Evolutionary conservation across 1,139 yeast species (phyloP), one percentile per base, ranked within the genome.

Genomic region (Diutina siamensis): DNA sequence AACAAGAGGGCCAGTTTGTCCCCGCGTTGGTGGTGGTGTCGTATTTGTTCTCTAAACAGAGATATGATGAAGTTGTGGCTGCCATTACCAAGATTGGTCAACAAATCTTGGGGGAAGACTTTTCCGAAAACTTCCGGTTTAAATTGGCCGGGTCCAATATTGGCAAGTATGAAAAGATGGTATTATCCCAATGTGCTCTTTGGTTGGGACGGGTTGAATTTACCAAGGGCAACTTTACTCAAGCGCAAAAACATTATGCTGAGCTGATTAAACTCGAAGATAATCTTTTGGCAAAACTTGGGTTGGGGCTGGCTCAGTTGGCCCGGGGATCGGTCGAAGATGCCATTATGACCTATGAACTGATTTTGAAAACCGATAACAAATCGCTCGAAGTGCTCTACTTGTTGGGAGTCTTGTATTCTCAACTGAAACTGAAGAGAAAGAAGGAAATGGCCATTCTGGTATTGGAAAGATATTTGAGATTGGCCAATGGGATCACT

Each of bases 161-260:
- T n/a, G 4, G 15, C 13, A 55, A 57, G 32, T 67, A 56, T 50
- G 62, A 65, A 44, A 52, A 63, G 3, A 65, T 60, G 40, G 60
- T 84, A 2, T 65, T 76, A 44, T 81, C 94, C n/a, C 94, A 85
- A 53, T 83, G 92, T 19, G 69, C 82, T 28, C 83, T 84, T 52
- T 88, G 97, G 96, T 70, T 81, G 52, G 97, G 87, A 13, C 75
- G 97, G 58, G 81, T 85, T 17, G 70, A 76, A 47, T 88, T 82
- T 55, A 71, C 71, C 20, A 61, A 71, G 32, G 65, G 68, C 3
- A 83, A 87, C 55, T 78, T 71, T 54, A 74, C 78, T 12, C 75
- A 75, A 50, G 83, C 97, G 0, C 84, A 87, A 55, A 74, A 75
- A 49, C 69, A 73, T 55, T 89, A 86, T 61, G 81, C 82, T 56